These are phyloP conservation scores for Cardamine resedifolia DNA, from an alignment of 345 rosid species.

Conservation along the genomic window DNA sequence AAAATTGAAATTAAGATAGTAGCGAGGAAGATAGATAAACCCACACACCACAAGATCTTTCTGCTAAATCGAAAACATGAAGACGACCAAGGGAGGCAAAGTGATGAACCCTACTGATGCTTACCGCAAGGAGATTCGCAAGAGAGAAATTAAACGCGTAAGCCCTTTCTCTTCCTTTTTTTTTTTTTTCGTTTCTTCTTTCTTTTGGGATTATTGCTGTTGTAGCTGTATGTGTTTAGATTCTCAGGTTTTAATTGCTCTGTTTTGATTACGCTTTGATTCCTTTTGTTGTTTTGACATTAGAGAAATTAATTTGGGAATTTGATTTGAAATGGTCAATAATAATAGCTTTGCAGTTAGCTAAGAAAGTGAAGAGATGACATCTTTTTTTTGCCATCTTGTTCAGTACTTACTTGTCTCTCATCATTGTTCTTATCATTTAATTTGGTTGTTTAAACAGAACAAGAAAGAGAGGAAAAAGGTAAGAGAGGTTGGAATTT, in stretches of 20 bases:
- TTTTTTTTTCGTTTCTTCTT: not conserved
- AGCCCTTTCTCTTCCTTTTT: not conserved
- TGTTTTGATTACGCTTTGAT: not conserved
- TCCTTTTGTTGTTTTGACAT: not conserved
- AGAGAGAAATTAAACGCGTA: conserved; percentile 91
- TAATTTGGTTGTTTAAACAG: conserved; percentile 44
- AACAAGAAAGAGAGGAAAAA: conserved; percentile 97
- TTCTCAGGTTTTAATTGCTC: not conserved
- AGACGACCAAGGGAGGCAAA: conserved; percentile 99
- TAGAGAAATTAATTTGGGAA: not conserved
- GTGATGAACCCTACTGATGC: conserved; percentile 99
- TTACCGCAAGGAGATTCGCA: conserved; percentile 93
- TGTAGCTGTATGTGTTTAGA: not conserved
- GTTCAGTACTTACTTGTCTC: not conserved
- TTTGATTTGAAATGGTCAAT: not conserved
- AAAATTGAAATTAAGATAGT: not conserved
- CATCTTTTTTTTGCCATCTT: not conserved
- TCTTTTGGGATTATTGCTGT: no score
- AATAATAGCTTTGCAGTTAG: conserved; percentile 12
- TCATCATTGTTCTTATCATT: not conserved
- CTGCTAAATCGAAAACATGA: conserved; percentile 50
- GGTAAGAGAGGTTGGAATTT: conserved; percentile 96
- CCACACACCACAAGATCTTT: not conserved
- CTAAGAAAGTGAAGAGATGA: not conserved
- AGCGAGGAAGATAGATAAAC: conserved; percentile 3